Percentiles rank a stretch among this genome's conserved stretches.
phyloP scores from a whole-genome alignment of 257 asterid genomes.

The Nicotiana benthamiana region DNA sequence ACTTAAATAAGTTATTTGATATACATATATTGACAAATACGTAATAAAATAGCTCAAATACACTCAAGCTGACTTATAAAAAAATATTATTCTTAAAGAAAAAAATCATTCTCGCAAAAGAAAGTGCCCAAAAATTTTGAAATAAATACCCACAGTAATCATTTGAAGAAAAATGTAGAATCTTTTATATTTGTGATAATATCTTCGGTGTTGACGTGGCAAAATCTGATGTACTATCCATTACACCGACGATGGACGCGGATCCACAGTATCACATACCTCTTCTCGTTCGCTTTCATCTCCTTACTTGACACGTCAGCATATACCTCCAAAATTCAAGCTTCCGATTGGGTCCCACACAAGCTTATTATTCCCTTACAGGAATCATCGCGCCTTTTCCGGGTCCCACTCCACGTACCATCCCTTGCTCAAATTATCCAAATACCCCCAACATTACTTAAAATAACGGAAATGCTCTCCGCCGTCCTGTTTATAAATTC shows the following conservation, averaged over 20 bases:
- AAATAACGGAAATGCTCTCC: constrained; percentile 32
- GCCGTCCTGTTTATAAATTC: constrained; percentile 37
- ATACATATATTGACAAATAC: too few species aligned
- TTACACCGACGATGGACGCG: constrained; percentile 18
- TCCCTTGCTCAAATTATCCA: background rate
- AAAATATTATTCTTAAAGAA: too few species aligned
- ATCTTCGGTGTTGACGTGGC: constrained; percentile 12
- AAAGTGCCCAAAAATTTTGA: too few species aligned
- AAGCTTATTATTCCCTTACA: constrained; percentile 6
- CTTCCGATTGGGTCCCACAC: constrained; percentile 15
- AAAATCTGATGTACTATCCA: constrained; percentile 1
- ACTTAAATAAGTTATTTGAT: background rate
- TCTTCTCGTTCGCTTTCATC: constrained; percentile 13
- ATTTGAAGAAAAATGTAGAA: background rate
- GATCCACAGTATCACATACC: background rate
- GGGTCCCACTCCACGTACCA: constrained; percentile 33
- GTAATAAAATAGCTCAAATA: too few species aligned
- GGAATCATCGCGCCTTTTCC: constrained; percentile 35
- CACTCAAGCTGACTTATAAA: too few species aligned
- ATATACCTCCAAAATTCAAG: constrained; percentile 10
- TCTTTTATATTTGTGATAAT: background rate
- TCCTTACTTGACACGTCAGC: constrained; percentile 29
- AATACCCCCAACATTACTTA: background rate
- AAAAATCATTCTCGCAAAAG: too few species aligned
- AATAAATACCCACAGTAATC: too few species aligned